phyloP scores from a whole-genome alignment of 2,329 filamentous ascomycete genomes.

The Colletotrichum echinochloae region DNA sequence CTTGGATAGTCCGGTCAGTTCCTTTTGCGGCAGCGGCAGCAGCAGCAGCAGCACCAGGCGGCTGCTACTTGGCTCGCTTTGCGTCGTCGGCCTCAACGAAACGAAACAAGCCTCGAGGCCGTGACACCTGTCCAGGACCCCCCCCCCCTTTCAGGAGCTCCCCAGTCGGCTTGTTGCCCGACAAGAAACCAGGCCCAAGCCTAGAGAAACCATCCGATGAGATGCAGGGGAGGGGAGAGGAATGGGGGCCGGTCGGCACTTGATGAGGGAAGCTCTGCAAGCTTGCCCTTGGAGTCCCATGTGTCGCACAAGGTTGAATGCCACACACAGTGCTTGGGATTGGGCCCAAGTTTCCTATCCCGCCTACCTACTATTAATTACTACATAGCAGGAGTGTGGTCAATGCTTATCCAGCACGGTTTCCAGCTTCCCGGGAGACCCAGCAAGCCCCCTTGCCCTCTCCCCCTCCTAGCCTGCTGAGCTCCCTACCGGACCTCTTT shows the following conservation, averaged over 20 bases:
- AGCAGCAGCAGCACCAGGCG: constrained; percentile 28
- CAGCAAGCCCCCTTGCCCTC: constrained; percentile 15
- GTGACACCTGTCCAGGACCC: constrained; percentile 39
- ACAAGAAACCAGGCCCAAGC: constrained; percentile 23
- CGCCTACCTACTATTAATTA: no score
- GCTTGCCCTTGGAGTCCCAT: constrained; percentile 5
- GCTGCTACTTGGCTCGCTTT: constrained; percentile 36
- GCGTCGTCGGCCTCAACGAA: constrained; percentile 40
- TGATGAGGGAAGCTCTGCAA: background rate
- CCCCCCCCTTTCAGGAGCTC: constrained; percentile 26
- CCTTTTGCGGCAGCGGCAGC: constrained; percentile 9
- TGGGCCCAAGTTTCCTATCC: constrained; percentile 33
- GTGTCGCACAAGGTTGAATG: constrained; percentile 9
- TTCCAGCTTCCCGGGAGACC: constrained; percentile 34
- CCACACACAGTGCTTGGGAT: constrained; percentile 1
- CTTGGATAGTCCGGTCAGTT: constrained; percentile 36
- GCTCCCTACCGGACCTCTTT: constrained; percentile 17
- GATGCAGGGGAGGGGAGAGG: constrained; percentile 2
- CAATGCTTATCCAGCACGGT: constrained; percentile 35
- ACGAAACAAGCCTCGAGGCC: constrained; percentile 41
- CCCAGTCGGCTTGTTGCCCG: constrained; percentile 34
- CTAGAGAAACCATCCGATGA: constrained; percentile 34
- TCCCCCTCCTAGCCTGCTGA: background rate
- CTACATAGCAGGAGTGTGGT: no score
- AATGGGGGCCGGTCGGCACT: background rate